Conservation (phyloP, 2,329 filamentous ascomycete genomes). For the Penicillium sp. region DNA sequence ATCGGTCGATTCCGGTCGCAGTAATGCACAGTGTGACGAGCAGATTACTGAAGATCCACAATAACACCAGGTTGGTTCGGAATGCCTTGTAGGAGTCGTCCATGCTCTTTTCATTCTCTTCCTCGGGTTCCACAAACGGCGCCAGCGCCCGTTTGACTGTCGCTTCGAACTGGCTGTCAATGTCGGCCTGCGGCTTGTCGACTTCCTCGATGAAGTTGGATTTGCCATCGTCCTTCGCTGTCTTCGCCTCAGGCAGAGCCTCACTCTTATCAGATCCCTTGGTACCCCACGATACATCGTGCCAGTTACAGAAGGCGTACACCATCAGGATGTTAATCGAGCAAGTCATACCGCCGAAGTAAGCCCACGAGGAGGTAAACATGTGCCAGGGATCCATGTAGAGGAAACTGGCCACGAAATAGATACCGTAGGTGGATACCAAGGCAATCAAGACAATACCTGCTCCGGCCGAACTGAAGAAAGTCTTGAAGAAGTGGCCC, state of each 20-base stretch:
- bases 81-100: conserved; percentile 99
- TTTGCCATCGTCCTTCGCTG: conserved; percentile 86
- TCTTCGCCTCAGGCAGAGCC: conserved; percentile 82
- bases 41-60: conserved; percentile 93
- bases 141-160: conserved; percentile 91
- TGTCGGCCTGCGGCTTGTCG: conserved; percentile 93
- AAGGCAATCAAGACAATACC: conserved; percentile 93
- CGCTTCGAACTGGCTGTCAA: conserved; percentile 92
- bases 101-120: conserved; percentile 79
- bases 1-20: conserved; percentile 77
- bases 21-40: conserved; percentile 83
- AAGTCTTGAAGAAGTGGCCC: conserved; percentile 70
- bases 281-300: conserved; percentile 98
- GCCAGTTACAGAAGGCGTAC: conserved; percentile 99
- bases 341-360: conserved; percentile 87
- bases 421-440: conserved; percentile 89
- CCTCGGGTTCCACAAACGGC: conserved; percentile 74
- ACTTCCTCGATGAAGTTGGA: conserved; percentile 87
- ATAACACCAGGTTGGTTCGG: conserved; percentile 87
- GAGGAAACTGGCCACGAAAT: conserved; percentile 95
- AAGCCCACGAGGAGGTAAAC: conserved; percentile 95
- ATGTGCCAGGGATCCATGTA: conserved; percentile 99
- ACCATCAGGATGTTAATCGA: conserved; percentile 99
- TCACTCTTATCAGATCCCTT: conserved; percentile 96
- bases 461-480: conserved; percentile 76